A percentile compares a stretch with the other conserved stretches of the same genome.
Conservation (phyloP, 2,329 filamentous ascomycete genomes). For the Fusarium praegraminearum region DNA sequence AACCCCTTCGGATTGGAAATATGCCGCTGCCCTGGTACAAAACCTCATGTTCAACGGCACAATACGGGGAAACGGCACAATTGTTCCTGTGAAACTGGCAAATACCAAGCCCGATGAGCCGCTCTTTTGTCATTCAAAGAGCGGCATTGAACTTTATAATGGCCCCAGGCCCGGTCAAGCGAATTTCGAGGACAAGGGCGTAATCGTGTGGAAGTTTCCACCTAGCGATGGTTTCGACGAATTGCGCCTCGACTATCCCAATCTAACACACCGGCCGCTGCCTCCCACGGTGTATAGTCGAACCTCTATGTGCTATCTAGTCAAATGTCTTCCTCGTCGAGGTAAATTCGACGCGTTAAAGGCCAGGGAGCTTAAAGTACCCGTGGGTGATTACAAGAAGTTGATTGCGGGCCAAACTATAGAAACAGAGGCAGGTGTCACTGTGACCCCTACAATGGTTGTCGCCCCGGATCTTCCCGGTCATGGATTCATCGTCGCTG, state of each 20-base stretch:
- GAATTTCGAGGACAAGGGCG: conserved; percentile 36
- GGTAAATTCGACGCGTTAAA: conserved; percentile 81
- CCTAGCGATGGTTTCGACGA: conserved; percentile 25
- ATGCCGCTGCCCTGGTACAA: conserved; percentile 51
- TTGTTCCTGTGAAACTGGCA: conserved; percentile 46
- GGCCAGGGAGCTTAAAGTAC: conserved; percentile 74
- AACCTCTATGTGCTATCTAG: conserved; percentile 85
- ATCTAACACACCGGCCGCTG: conserved; percentile 57
- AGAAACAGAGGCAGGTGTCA: conserved; percentile 70
- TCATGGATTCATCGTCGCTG: conserved; percentile 81
- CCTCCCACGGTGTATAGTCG: conserved; percentile 75
- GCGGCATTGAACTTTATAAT: conserved; percentile 75
- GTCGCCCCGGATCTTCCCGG: conserved; percentile 75
- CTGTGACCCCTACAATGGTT: conserved; percentile 89
- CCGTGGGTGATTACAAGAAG: conserved; percentile 65
- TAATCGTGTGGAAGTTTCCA: conserved; percentile 48
- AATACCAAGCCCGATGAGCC: conserved; percentile 49
- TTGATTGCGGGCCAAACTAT: conserved; percentile 75
- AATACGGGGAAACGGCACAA: conserved; percentile 39
- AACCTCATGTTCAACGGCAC: conserved; percentile 54
- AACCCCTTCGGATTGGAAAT: conserved; percentile 48
- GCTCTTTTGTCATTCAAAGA: conserved; percentile 69
- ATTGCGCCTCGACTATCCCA: conserved; percentile 14
- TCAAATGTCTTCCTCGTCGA: conserved; percentile 79
- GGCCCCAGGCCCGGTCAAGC: conserved; percentile 63